Evolutionary conservation across 2,329 filamentous ascomycete genomes (phyloP).

Genomic region (Pyrenophora seminiperda): DNA sequence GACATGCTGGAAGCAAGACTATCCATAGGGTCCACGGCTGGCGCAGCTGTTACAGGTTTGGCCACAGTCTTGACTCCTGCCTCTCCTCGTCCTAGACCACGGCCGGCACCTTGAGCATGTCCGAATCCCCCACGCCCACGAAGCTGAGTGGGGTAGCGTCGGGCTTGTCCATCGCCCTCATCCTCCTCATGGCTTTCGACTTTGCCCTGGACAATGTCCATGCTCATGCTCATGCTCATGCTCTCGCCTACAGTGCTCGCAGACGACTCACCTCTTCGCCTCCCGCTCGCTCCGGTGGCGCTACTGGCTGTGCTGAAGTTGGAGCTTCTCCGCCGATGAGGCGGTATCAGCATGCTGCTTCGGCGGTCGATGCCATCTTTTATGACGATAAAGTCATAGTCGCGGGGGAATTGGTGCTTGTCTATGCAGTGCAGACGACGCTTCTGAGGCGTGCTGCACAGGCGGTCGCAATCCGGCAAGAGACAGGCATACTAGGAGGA

Average conservation of each 20-base stretch:
- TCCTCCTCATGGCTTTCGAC: conserved; percentile 14
- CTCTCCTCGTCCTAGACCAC: conserved; percentile 15
- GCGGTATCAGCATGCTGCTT: conserved; percentile 71
- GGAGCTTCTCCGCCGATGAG: conserved; percentile 42
- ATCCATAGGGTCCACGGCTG: conserved; percentile 62
- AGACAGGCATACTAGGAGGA: conserved; percentile 77
- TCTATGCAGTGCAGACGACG: conserved; percentile 87
- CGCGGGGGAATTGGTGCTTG: conserved; percentile 86
- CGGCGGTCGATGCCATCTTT: conserved; percentile 88
- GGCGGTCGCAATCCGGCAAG: conserved; percentile 82
- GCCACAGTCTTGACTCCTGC: conserved; percentile 1
- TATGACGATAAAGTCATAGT: conserved; percentile 64
- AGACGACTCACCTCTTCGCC: conserved; percentile 27
- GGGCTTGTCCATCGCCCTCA: conserved; percentile 14
- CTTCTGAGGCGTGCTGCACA: conserved; percentile 83
- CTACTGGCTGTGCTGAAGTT: conserved; percentile 25
- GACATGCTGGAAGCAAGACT: conserved; percentile 71
- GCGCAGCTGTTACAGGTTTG: conserved; percentile 2
- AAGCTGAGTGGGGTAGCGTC: conserved; percentile 29
- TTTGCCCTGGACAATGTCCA: conserved; percentile 32
- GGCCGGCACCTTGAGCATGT: conserved; percentile 24
- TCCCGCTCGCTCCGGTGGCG: conserved; percentile 7
- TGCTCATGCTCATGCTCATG: conserved; percentile 31
- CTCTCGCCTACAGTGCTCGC: conserved; percentile 24
- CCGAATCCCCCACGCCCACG: conserved; percentile 41